Base-by-base conservation (phyloP, 257 asterid genomes). In the Parsonsia alboflavescens region DNA sequence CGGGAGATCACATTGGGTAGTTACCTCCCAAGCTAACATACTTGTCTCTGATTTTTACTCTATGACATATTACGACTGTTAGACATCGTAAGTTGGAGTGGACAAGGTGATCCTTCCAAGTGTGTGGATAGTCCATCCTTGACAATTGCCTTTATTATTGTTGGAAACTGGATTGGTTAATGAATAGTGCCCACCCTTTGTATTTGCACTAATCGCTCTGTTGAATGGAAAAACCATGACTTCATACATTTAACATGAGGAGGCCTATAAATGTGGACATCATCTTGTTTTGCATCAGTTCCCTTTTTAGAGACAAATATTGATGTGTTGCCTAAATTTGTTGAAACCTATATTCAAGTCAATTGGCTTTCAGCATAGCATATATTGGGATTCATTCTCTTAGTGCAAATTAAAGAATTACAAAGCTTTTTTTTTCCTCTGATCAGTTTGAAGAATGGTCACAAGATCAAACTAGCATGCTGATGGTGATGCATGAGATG, bases 401-500 rank as follows among this genome's bases (percentile, higher is more conserved):
- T 41, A 10, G 19, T 7, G 24, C 30, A 53, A 26, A 33, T 57
- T 19, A 6, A 64, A 67, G 50, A 75, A 68, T 33, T 30, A 53
- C 26, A 9, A 22, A 41, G 17, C 68, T 8, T 28, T 26, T 28
- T 42, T 11, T 4, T 68, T 56, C 0, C 61, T 30, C 59, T 53
- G 33, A 76, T 42, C 70, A 68, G 56, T 11, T 28, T 52, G 52
- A 76, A 45, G 79, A 68, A 56, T 56, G 28, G 69, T 19, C 24
- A 44, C 53, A 68, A 30, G 42, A 46, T 48, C 28, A 2, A 45
- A 56, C 44, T 13, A 68, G 41, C 66, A 19, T 44, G 46, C 59
- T 52, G 67, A 75, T 41, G 71, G 73, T 52, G 67, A 75, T 41
- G 71, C 68, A 41, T 15, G 42, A 67, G 56, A 68, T 28, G 39